Evolutionary conservation across 441 rosid species (phyloP).

Genomic region (Populus hybrid): DNA sequence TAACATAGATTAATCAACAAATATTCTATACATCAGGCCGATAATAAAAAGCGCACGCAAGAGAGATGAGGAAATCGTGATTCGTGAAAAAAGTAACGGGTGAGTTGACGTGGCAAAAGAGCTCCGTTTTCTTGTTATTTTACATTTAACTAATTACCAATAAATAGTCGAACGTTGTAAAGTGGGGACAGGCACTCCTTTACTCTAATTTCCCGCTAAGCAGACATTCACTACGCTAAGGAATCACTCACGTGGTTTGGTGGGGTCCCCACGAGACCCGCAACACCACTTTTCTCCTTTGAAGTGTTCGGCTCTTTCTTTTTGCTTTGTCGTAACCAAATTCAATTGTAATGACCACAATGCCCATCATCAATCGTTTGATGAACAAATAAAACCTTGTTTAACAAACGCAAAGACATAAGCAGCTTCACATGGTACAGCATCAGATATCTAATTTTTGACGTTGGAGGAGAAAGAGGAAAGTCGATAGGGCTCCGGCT

Average conservation of each 20-base stretch:
- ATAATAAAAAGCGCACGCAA: conserved; percentile 25
- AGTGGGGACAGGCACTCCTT: conserved; percentile 26
- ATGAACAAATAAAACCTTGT: neutral
- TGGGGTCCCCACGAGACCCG: conserved; percentile 22
- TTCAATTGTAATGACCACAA: neutral
- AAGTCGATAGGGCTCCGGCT: neutral
- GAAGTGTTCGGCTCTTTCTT: neutral
- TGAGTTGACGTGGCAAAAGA: conserved; percentile 33
- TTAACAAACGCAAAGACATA: neutral
- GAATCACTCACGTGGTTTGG: conserved; percentile 18
- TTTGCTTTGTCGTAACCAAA: neutral
- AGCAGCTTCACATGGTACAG: neutral
- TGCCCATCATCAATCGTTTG: neutral
- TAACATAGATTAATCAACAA: neutral
- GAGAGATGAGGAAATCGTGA: neutral
- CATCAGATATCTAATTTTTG: neutral
- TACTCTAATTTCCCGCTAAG: conserved; percentile 17
- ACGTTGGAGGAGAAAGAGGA: neutral
- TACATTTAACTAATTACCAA: neutral
- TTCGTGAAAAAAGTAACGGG: conserved; percentile 17
- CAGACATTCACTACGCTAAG: neutral
- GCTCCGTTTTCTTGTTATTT: neutral
- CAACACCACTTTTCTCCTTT: neutral
- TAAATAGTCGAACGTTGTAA: conserved; percentile 36
- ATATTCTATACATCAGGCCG: neutral